phyloP scores from a whole-genome alignment of 2,329 filamentous ascomycete genomes.

The Tolypocladium sp. region DNA sequence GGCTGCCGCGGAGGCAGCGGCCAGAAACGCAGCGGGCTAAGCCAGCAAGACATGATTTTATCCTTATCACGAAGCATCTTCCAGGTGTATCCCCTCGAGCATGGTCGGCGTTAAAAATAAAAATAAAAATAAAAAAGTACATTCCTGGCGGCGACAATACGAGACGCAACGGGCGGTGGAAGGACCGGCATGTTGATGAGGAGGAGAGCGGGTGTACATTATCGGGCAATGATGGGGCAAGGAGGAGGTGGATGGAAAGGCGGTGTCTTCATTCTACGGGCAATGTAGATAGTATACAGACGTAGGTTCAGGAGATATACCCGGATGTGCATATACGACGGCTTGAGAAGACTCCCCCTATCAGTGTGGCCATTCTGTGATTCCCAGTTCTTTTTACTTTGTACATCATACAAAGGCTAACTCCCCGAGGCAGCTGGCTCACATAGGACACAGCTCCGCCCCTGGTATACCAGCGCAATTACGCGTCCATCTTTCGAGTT shows the following conservation, averaged over 20 bases:
- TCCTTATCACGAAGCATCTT: background rate
- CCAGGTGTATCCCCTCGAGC: background rate
- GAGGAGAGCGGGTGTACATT: background rate
- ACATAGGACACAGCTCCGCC: background rate
- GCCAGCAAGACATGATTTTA: background rate
- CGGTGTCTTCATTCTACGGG: background rate
- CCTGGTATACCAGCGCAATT: background rate
- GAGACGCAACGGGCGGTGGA: background rate
- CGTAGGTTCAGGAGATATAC: background rate
- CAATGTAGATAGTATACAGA: background rate
- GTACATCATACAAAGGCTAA: background rate
- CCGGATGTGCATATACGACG: background rate
- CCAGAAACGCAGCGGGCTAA: slow-evolving; percentile 38
- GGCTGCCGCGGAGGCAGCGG: slow-evolving; percentile 42
- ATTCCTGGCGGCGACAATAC: background rate
- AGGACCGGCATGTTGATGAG: background rate
- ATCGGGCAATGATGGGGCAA: background rate
- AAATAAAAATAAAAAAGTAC: background rate
- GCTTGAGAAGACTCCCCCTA: background rate
- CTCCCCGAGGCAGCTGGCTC: background rate
- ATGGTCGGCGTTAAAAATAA: background rate
- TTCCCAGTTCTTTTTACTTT: background rate
- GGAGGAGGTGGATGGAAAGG: background rate
- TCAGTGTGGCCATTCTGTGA: background rate
- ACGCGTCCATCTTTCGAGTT: background rate